Base-by-base conservation (phyloP, 106 monocot genomes). In the Platanthera zijinensis region DNA sequence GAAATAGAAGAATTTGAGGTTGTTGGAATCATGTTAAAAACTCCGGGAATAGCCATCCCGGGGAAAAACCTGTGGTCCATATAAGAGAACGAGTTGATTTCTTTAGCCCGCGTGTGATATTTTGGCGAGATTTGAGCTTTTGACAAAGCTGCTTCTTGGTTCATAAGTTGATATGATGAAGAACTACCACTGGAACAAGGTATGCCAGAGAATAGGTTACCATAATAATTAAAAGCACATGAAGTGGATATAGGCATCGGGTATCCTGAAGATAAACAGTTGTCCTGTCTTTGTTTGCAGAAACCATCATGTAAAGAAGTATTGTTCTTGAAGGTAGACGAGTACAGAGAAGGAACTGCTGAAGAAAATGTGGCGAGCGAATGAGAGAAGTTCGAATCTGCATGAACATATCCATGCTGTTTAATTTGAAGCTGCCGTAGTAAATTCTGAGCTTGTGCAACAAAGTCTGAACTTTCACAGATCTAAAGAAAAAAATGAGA, bases 391-490 rank as follows among this genome's bases (percentile, higher is more conserved):
- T 71, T 75, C n/a, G 48, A 14, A 48, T 52, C 17, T 11, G 56
- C 78, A 2, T 77, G 51, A 66, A 48, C 10, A 75, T 76, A 50
- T 69, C 46, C 49, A 72, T 62, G 11, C 21, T 25, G 46, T 48
- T 75, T 50, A 66, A 21, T 74, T 56, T 75, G 76, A 10, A 25
- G 25, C 72, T 52, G 77, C 73, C 72, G 69, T 21, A 89, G 68
- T 25, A 59, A 50, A 13, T 71, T 39, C 51, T 74, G 80, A 54
- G 78, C 84, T 82, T 95, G 80, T 52, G 76, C 50, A 12, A 89
- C 14, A 59, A 95, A 90, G 71, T 78, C 85, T 9, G 71, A 77
- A 80, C 74, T 88, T 74, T 95, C 89, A 18, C 50, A 45, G 70
- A 92, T 75, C 92, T 95, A 80, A 49, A 57, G n/a, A 57, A n/a